Base-by-base conservation (phyloP, 495 filamentous ascomycete species). In the Neurospora sp. region DNA sequence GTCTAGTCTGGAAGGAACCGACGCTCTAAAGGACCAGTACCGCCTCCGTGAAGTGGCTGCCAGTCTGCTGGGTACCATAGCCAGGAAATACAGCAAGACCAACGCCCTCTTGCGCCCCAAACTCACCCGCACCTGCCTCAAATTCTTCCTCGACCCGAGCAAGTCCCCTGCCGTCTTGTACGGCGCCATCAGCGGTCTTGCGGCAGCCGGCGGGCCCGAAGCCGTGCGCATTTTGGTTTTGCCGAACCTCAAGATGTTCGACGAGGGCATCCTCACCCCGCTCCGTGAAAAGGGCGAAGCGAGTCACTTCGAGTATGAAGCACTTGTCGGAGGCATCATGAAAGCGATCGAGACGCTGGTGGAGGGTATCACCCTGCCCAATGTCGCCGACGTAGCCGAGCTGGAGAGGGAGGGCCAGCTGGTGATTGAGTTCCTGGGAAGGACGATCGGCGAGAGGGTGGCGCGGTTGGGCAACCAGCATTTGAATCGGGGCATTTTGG, bases 41-140 rank as follows among this genome's bases (percentile, higher is more conserved):
- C 85, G 89, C 10, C 91, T 99, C 12, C 91, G 96, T 69, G 93
- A 97, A 78, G 85, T 95, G 31, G 89, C 96, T 2, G 93, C 93
- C 12, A 90, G 91, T 1, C 86, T 99, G 2, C 84, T 98, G 18
- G 89, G 87, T 31, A 85, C 88, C 6, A 90, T 98, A 35, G 88
- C 90, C 14, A 87, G 85, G 54, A 93, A 92, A 76, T 97, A 94
- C 85, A 88, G 89, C 16, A 85, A 88, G 46, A 87, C 88, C 16
- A 95, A 93, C 48, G 88, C 90, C 69, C 90, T 90, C 35, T 87
- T 99, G 20, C 93, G 93, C 71, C 90, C 96, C 0, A 90, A 96
- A 41, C 88, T 99, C n/a, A 92, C 93, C 16, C 89, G 96, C 16
- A 94, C 93, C 0, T 98, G 93, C 79, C 87, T 98, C 4, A 97